Evolutionary conservation across 208 protist genomes (phyloP).

Genomic region (Leishmania braziliensis): DNA sequence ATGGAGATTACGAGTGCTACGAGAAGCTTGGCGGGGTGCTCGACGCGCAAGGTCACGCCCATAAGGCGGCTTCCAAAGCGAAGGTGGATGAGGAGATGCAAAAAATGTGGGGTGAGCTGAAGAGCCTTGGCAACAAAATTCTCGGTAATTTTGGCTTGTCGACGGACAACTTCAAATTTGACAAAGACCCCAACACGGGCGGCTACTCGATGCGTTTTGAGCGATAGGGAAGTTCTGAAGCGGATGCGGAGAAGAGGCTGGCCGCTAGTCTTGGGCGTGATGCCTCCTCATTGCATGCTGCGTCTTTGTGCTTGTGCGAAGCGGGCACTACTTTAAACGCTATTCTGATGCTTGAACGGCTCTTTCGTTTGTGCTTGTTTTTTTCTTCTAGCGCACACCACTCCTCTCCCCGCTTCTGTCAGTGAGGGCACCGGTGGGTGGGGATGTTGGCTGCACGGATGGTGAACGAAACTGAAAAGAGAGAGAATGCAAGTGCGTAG

Average conservation of each 20-base stretch:
- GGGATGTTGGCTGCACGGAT: not conserved
- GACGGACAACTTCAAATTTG: conserved; percentile 97
- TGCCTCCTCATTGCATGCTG: not conserved
- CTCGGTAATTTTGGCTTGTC: conserved; percentile 96
- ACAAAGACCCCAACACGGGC: conserved; percentile 94
- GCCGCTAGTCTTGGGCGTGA: not conserved
- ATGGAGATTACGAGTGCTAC: conserved; percentile 89
- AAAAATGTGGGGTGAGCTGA: conserved; percentile 96
- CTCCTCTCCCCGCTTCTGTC: not conserved
- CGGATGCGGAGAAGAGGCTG: not conserved
- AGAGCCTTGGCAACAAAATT: conserved; percentile 96
- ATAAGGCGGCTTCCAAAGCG: conserved; percentile 69
- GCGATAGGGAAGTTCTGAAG: conserved; percentile 18
- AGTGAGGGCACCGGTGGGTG: not conserved
- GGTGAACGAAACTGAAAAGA: not conserved
- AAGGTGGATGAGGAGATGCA: conserved; percentile 94
- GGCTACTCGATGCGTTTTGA: conserved; percentile 95
- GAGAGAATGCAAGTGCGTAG: not conserved
- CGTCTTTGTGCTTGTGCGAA: not conserved
- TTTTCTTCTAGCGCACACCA: not conserved
- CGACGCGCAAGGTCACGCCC: conserved; percentile 36
- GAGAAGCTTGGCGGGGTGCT: conserved; percentile 73
- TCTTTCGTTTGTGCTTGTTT: not conserved
- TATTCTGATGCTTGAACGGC: not conserved
- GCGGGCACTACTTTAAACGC: not conserved